Evolutionary conservation across 805 yeast species (phyloP).

Genomic region (Komagataella ulmi): DNA sequence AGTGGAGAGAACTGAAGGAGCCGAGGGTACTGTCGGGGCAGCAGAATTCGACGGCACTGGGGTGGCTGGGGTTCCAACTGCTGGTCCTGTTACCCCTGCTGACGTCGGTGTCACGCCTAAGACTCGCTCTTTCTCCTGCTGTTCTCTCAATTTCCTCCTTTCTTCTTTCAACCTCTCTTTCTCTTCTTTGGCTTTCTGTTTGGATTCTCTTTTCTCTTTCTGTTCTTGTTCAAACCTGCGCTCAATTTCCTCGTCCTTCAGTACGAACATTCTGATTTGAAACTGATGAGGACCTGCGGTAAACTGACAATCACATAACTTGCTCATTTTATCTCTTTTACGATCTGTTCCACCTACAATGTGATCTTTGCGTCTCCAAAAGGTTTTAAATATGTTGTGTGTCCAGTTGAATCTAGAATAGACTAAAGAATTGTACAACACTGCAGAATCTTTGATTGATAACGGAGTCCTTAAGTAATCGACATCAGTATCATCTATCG

Average conservation of each 20-base stretch:
- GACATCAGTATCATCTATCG: conserved; percentile 50
- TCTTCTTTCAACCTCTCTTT: conserved; percentile 5
- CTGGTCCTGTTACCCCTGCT: neutral
- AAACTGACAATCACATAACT: conserved; percentile 64
- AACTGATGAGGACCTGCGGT: conserved; percentile 76
- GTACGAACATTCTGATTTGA: conserved; percentile 66
- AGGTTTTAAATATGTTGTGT: conserved; percentile 56
- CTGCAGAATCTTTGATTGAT: conserved; percentile 60
- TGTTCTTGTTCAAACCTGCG: conserved; percentile 20
- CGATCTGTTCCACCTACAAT: conserved; percentile 25
- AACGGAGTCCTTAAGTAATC: conserved; percentile 51
- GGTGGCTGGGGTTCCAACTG: neutral
- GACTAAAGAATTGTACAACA: conserved; percentile 55
- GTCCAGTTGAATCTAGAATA: conserved; percentile 63
- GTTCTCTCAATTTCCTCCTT: conserved; percentile 2
- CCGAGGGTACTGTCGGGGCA: neutral
- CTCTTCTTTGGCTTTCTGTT: conserved; percentile 7
- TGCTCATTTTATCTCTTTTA: conserved; percentile 75
- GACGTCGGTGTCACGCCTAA: neutral
- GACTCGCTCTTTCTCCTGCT: neutral
- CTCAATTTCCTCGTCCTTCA: conserved; percentile 67
- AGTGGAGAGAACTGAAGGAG: neutral
- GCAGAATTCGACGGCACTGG: neutral
- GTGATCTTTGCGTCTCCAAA: conserved; percentile 41
- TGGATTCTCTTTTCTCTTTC: conserved; percentile 16